Percentiles rank a stretch among this genome's conserved stretches.
These are phyloP conservation scores for Spergularia azorica DNA, from an alignment of 179 eudicot genomes.

Conservation along the genomic window DNA sequence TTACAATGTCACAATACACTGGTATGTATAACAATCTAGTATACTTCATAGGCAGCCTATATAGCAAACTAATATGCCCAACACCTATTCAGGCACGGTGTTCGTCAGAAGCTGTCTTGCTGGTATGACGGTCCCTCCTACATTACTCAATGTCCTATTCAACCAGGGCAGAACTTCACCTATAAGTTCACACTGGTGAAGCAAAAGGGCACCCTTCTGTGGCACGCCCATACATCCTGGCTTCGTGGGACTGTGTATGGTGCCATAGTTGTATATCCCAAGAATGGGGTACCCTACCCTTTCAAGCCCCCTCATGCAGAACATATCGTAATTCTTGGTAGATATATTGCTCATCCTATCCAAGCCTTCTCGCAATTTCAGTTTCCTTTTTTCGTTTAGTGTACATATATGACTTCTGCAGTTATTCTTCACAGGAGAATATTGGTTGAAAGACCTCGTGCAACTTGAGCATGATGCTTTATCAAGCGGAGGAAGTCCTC, in stretches of 20 bases:
- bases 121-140: conserved; percentile 74
- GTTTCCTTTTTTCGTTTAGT: background rate
- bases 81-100: conserved; percentile 55
- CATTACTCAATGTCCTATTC: conserved; percentile 77
- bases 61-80: background rate
- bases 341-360: background rate
- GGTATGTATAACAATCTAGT: conserved; percentile 36
- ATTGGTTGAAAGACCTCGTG: conserved; percentile 54
- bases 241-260: conserved; percentile 72
- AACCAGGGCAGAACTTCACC: conserved; percentile 56
- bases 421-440: conserved; percentile 47
- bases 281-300: conserved; percentile 60
- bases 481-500: conserved; percentile 67
- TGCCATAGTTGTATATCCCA: conserved; percentile 63
- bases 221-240: conserved; percentile 83
- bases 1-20: conserved; percentile 66
- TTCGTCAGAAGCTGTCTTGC: conserved; percentile 54
- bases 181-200: conserved; percentile 54
- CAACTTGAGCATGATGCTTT: conserved; percentile 56
- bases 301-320: conserved; percentile 58
- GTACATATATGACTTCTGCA: conserved; percentile 17
- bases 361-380: background rate
- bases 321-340: conserved; percentile 62
- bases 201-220: conserved; percentile 70
- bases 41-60: background rate